phyloP scores from a whole-genome alignment of 2,329 filamentous ascomycete species.

The Cladosporium velox region DNA sequence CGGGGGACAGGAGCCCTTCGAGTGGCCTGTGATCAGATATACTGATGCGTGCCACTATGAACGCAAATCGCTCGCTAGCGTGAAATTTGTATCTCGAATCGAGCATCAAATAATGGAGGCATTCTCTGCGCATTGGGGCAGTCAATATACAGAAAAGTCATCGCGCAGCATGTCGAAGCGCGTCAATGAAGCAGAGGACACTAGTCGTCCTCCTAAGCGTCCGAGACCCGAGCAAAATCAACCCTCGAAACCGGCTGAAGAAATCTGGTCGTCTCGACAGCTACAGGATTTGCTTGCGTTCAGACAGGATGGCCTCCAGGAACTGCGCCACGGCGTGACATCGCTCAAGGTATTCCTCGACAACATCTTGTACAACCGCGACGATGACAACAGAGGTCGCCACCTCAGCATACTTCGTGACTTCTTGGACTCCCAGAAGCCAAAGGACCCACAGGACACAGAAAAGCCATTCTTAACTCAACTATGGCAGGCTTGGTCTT shows the following conservation, averaged over 20 bases:
- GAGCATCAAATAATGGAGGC: not conserved
- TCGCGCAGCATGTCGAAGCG: constrained; percentile 34
- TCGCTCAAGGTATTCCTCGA: constrained; percentile 74
- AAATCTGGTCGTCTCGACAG: constrained; percentile 65
- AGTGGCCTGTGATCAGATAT: not conserved
- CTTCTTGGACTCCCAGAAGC: constrained; percentile 65
- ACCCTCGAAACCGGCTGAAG: constrained; percentile 57
- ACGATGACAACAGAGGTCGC: constrained; percentile 52
- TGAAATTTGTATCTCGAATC: constrained; percentile 11
- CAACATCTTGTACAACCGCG: constrained; percentile 56
- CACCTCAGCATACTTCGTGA: constrained; percentile 64
- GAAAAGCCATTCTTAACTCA: constrained; percentile 70
- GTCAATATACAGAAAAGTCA: not conserved
- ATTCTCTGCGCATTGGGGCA: constrained; percentile 5
- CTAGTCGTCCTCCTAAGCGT: constrained; percentile 36
- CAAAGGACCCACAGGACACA: constrained; percentile 53
- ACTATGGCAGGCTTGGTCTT: constrained; percentile 85
- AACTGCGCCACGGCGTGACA: constrained; percentile 68
- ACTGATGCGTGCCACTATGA: not conserved
- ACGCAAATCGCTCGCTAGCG: not conserved
- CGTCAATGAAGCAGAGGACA: constrained; percentile 27
- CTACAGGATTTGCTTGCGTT: constrained; percentile 69
- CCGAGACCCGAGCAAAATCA: constrained; percentile 30
- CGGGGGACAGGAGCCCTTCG: not conserved
- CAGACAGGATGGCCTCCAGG: constrained; percentile 64